A percentile compares a stretch with the other conserved stretches of the same genome.
Conservation (phyloP, 345 rosid genomes). For the Trapa bicornis region DNA sequence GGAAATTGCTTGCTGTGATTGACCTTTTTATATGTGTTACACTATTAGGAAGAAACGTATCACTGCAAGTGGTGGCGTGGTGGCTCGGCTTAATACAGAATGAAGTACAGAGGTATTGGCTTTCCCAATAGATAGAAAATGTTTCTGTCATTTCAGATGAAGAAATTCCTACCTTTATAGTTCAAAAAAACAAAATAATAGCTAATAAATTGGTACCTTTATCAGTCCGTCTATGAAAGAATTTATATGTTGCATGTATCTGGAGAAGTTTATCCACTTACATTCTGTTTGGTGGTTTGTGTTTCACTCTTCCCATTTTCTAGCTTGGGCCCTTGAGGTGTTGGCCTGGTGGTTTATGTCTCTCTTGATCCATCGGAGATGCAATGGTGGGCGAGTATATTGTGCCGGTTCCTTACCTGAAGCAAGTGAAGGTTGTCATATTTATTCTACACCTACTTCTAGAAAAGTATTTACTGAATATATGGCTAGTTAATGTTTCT, state of each 20-base stretch:
- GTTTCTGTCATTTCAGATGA: neutral
- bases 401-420: conserved; percentile 95
- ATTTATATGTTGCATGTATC: no score
- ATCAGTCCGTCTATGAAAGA: neutral
- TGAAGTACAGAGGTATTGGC: conserved; percentile 87
- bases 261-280: neutral
- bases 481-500: neutral
- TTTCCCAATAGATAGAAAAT: neutral
- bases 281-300: neutral
- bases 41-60: conserved; percentile 74
- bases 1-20: neutral
- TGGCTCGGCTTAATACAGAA: conserved; percentile 91
- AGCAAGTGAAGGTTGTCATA: conserved; percentile 87
- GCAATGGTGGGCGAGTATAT: conserved; percentile 91
- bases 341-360: conserved; percentile 99
- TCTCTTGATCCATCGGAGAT: conserved; percentile 97
- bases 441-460: neutral
- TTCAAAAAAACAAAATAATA: neutral
- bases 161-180: neutral
- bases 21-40: neutral
- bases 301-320: conserved; percentile 1
- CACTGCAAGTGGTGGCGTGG: conserved; percentile 98
- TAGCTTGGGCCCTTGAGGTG: conserved; percentile 98
- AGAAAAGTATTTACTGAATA: neutral
- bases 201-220: neutral